phyloP scores from a whole-genome alignment of 768 basidiomycete species.

The Amanita pseudoporphyria region DNA sequence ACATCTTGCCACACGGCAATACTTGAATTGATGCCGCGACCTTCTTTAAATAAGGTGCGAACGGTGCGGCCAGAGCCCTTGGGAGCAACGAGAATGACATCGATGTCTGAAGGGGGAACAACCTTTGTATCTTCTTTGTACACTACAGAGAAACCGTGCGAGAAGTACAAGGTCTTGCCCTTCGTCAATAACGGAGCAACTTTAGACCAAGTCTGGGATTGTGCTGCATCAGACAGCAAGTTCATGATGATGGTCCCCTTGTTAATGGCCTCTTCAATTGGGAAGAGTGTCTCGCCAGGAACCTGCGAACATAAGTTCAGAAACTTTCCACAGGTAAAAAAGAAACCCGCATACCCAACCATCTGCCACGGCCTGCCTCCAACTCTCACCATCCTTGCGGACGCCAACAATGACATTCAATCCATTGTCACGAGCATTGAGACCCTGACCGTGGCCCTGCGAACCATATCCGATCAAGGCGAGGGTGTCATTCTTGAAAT shows the following conservation, averaged over 20 bases:
- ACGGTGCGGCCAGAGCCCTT: conserved; percentile 99
- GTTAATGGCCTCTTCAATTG: conserved; percentile 95
- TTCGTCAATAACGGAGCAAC: conserved; percentile 94
- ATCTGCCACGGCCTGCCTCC: conserved; percentile 92
- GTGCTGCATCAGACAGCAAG: conserved; percentile 98
- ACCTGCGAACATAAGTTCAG: conserved; percentile 36
- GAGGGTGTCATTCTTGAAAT: conserved; percentile 99
- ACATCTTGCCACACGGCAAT: conserved; percentile 97
- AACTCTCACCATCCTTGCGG: conserved; percentile 92
- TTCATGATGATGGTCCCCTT: conserved; percentile 99
- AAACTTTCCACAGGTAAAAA: neutral
- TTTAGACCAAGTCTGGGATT: conserved; percentile 89
- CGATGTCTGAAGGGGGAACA: conserved; percentile 84
- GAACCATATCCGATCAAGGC: conserved; percentile 99
- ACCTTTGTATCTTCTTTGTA: conserved; percentile 97
- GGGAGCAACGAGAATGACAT: conserved; percentile 98
- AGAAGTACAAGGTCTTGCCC: conserved; percentile 99
- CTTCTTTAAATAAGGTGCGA: conserved; percentile 99
- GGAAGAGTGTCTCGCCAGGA: conserved; percentile 94
- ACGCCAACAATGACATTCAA: conserved; percentile 98
- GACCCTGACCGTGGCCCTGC: conserved; percentile 95
- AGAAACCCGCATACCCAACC: conserved; percentile 66
- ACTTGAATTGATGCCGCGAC: conserved; percentile 94
- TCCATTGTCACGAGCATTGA: conserved; percentile 99
- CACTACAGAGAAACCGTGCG: conserved; percentile 98